Evolutionary conservation across 2,329 filamentous ascomycete species (phyloP), one percentile per base, ranked within the genome.

Genomic region (Penicillium sp.): DNA sequence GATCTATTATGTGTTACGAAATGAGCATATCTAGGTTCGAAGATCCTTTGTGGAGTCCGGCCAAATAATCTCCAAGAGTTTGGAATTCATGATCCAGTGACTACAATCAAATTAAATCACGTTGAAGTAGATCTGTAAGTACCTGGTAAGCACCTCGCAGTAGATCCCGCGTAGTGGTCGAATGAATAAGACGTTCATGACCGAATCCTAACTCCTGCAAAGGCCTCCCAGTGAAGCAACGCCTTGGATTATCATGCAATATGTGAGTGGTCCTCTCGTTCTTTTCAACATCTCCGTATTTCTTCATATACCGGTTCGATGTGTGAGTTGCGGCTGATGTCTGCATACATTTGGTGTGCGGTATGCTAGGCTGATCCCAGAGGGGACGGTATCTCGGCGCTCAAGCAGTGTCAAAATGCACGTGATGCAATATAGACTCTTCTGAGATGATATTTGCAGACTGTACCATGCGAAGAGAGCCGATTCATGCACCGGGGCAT

Each of bases 1-100:
- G 44, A 39, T 52, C 36, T 51, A 56, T 61, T 16, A 62, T 54
- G 58, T 55, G 48, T 61, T 58, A 63, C 47, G 60, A 61, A 51
- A 39, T 45, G 25, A 49, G 49, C 40, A 48, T 46, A 41, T 35
- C 39, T 10, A 46, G 44, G 43, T 28, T 46, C 40, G 11, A 36
- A 20, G 33, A 36, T 44, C 25, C 30, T 35, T 30, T 45, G 41
- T 36, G 44, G 27, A 44, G 35, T 33, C 35, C 16, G 39, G 24
- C 39, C 30, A 18, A 27, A 20, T 35, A 20, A 1, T 25, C 16
- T 35, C 10, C 30, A 20, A 16, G n/a, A 3, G 14, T n/a, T 27
- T n/a, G 22, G 20, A 16, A 41, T 41, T 24, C 22, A n/a, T 27
- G 35, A 20, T 38, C 35, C 10, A 7, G 10, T 4, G 16, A 20